phyloP scores from a whole-genome alignment of 805 yeast genomes.

The Wickerhamomyces bovis region DNA sequence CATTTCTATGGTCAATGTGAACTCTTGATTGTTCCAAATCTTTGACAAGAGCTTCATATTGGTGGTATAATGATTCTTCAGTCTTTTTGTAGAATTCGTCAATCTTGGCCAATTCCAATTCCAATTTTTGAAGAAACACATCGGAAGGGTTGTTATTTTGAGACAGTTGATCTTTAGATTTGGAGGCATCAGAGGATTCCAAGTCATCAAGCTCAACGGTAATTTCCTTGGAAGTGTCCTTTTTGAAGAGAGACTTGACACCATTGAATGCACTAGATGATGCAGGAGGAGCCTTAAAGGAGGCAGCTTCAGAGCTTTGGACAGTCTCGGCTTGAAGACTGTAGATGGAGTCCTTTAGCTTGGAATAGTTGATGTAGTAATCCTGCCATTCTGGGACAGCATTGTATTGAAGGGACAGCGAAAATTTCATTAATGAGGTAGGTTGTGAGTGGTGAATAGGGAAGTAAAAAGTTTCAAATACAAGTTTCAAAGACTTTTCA shows the following conservation, averaged over 20 bases:
- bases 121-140: conserved; percentile 40
- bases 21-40: conserved; percentile 39
- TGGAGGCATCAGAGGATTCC: conserved; percentile 3
- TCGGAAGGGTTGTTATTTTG: conserved; percentile 26
- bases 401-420: conserved; percentile 58
- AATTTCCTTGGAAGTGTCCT: conserved; percentile 1
- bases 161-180: neutral
- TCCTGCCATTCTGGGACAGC: conserved; percentile 87
- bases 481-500: too few species aligned
- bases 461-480: too few species aligned
- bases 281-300: conserved; percentile 8
- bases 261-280: neutral
- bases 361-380: conserved; percentile 65
- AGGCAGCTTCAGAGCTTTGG: neutral
- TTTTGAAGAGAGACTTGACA: neutral
- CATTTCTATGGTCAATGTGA: conserved; percentile 21
- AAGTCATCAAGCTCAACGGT: conserved; percentile 24
- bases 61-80: conserved; percentile 40
- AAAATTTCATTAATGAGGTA: conserved; percentile 56
- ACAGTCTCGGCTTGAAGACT: conserved; percentile 40
- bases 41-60: conserved; percentile 38
- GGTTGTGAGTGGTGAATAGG: neutral
- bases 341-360: conserved; percentile 51
- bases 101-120: conserved; percentile 44
- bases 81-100: conserved; percentile 44